These are phyloP conservation scores for Solanum phureja DNA, from an alignment of 257 asterid genomes.

Conservation along the genomic window DNA sequence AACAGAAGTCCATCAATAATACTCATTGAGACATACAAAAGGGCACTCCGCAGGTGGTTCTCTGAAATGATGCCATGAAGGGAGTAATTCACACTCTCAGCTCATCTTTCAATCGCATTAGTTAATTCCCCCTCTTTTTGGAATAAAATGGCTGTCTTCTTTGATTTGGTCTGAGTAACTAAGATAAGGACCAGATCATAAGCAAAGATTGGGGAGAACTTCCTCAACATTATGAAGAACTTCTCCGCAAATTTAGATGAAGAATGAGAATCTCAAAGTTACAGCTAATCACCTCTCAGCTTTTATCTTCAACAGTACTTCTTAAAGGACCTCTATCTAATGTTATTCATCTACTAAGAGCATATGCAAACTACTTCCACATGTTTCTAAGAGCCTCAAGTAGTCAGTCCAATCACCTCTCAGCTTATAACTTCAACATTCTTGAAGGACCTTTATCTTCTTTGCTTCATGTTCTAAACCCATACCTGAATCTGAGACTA, in stretches of 20 bases:
- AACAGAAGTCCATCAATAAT: neutral
- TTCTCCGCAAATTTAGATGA: neutral
- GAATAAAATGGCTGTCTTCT: neutral
- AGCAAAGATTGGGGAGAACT: neutral
- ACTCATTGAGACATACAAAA: neutral
- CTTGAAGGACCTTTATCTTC: neutral
- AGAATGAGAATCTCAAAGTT: neutral
- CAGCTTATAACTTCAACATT: neutral
- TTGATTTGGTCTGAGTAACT: neutral
- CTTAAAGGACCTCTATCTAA: neutral
- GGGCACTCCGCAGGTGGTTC: neutral
- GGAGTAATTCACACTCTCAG: neutral
- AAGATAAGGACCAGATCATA: neutral
- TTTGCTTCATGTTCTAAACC: slow-evolving; percentile 56
- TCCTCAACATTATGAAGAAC: neutral
- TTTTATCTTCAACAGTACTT: neutral
- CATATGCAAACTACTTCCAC: slow-evolving; percentile 12
- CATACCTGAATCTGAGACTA: slow-evolving; percentile 27
- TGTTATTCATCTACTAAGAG: slow-evolving; percentile 53
- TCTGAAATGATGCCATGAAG: neutral
- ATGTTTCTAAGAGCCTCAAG: neutral
- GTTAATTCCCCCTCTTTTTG: neutral
- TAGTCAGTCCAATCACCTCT: neutral
- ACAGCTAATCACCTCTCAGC: neutral
- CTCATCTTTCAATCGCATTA: neutral